Percentiles rank a stretch among this genome's conserved stretches.
Evolutionary conservation across 306 rosid genomes (phyloP).

Genomic region (Fagus sylvatica): DNA sequence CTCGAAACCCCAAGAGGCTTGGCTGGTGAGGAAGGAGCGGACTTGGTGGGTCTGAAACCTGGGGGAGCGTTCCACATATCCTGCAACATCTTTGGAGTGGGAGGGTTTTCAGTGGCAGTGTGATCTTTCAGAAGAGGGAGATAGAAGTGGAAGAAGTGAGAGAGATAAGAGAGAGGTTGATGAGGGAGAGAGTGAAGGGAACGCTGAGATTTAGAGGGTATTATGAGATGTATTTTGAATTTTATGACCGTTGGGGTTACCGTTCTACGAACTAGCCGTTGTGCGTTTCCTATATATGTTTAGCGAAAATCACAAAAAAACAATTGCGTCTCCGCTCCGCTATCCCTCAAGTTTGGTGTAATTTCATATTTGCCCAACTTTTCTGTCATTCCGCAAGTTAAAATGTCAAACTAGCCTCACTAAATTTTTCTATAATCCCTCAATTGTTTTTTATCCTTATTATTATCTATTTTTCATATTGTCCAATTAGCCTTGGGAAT

Average conservation of each 20-base stretch:
- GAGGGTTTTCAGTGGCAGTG: neutral
- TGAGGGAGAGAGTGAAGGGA: conserved; percentile 3
- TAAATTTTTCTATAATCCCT: neutral
- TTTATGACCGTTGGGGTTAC: conserved; percentile 34
- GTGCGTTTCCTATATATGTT: neutral
- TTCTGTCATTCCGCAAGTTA: neutral
- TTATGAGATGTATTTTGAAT: conserved; percentile 19
- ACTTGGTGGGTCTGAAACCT: conserved; percentile 89
- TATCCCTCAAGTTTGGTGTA: conserved; percentile 11
- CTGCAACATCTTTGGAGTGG: conserved; percentile 51
- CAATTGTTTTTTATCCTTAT: neutral
- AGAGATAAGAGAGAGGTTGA: neutral
- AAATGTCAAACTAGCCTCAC: too few species aligned
- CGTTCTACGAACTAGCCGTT: conserved; percentile 38
- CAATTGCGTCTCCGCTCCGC: neutral
- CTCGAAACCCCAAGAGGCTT: conserved; percentile 72
- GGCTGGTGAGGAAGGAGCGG: conserved; percentile 97
- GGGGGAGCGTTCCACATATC: conserved; percentile 97
- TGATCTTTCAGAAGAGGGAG: conserved; percentile 1
- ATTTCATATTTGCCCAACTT: neutral
- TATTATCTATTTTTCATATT: neutral
- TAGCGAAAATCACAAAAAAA: neutral
- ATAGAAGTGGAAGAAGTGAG: conserved; percentile 1
- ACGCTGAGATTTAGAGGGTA: conserved; percentile 2
- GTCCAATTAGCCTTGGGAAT: too few species aligned